phyloP scores from a whole-genome alignment of 495 filamentous ascomycete genomes.

The Hypoxylon intermedium region DNA sequence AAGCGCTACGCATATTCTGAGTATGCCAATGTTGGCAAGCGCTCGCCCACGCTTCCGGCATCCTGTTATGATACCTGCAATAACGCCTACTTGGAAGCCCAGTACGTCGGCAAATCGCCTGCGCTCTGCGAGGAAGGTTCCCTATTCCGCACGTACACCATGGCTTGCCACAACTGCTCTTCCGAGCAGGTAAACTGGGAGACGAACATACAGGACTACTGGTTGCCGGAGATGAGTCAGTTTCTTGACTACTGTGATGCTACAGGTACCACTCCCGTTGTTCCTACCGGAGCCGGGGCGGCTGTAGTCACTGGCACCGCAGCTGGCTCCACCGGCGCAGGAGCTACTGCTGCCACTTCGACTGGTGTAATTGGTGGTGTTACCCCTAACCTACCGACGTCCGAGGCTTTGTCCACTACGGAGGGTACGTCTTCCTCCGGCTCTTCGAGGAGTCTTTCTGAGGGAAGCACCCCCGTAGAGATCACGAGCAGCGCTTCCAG shows the following conservation, averaged over 20 bases:
- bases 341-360: constrained; percentile 35
- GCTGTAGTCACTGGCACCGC: constrained; percentile 23
- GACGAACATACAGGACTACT: constrained; percentile 30
- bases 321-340: constrained; percentile 27
- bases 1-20: constrained; percentile 4
- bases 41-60: constrained; percentile 48
- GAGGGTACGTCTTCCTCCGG: constrained; percentile 14
- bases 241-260: constrained; percentile 46
- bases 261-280: background rate
- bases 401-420: constrained; percentile 14
- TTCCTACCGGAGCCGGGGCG: constrained; percentile 23
- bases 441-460: constrained; percentile 13
- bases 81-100: constrained; percentile 54
- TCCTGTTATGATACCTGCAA: constrained; percentile 64
- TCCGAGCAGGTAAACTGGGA: constrained; percentile 21
- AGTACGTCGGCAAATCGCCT: constrained; percentile 53
- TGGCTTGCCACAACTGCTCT: constrained; percentile 53
- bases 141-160: constrained; percentile 47
- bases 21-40: constrained; percentile 38
- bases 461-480: constrained; percentile 9
- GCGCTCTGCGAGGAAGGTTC: constrained; percentile 54
- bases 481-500: constrained; percentile 9
- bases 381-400: constrained; percentile 30
- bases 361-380: constrained; percentile 26
- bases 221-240: constrained; percentile 34